phyloP scores from a whole-genome alignment of 2,329 filamentous ascomycete genomes.

The Pezicula neosporulosa region DNA sequence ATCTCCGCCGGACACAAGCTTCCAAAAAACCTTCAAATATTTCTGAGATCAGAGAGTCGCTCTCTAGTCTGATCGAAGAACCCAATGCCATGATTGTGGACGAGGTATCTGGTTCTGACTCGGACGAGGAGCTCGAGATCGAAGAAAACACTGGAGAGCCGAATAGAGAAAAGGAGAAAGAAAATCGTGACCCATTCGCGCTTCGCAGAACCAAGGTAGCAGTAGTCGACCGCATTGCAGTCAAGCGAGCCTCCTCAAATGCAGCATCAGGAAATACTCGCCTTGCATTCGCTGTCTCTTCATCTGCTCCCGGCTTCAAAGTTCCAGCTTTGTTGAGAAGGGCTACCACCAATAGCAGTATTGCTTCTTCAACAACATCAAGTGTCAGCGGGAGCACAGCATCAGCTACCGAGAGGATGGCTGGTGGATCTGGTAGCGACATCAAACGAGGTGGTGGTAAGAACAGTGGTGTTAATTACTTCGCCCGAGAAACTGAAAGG shows the following conservation, averaged over 20 bases:
- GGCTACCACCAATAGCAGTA: conserved; percentile 62
- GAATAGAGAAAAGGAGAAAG: conserved; percentile 19
- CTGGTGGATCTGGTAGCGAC: conserved; percentile 41
- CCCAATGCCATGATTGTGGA: conserved; percentile 44
- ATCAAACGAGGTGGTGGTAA: conserved; percentile 58
- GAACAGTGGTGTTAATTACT: conserved; percentile 57
- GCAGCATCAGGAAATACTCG: conserved; percentile 33
- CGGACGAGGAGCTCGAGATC: conserved; percentile 50
- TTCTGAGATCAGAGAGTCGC: conserved; percentile 76
- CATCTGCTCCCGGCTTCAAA: conserved; percentile 49
- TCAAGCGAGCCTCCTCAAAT: conserved; percentile 54
- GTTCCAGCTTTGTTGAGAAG: conserved; percentile 69
- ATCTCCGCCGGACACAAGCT: conserved; percentile 56
- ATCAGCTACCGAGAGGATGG: conserved; percentile 25
- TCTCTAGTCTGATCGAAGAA: conserved; percentile 80
- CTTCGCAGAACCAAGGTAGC: conserved; percentile 35
- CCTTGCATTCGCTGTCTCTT: conserved; percentile 53
- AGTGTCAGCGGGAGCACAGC: conserved; percentile 16
- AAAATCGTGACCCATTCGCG: conserved; percentile 29
- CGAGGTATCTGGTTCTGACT: conserved; percentile 49
- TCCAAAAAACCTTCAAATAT: conserved; percentile 69
- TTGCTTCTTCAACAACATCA: conserved; percentile 28
- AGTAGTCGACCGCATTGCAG: conserved; percentile 70
- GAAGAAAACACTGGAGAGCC: conserved; percentile 42
- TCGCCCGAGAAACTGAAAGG: conserved; percentile 57